Conservation (phyloP, 2,329 filamentous ascomycete genomes). For the Aspergillus ochraceus region DNA sequence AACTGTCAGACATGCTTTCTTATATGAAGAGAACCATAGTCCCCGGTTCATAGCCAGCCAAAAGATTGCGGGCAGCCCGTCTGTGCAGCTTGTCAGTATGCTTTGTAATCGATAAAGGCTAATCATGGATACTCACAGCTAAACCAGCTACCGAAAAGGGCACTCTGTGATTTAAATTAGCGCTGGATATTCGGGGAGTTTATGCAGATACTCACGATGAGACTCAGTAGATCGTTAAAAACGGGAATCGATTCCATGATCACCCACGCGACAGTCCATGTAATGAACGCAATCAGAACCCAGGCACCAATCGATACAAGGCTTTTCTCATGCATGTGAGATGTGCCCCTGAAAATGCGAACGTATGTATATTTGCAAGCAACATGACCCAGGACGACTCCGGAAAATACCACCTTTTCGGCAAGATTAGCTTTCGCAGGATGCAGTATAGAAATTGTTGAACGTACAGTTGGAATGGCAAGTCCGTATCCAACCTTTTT, state of each 20-base stretch:
- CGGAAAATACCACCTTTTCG: constrained; percentile 61
- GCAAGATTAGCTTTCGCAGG: not conserved
- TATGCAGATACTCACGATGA: not conserved
- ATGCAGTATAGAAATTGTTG: not conserved
- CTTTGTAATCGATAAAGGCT: not conserved
- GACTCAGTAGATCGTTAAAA: not conserved
- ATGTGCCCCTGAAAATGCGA: not conserved
- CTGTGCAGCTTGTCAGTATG: not conserved
- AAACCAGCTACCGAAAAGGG: not conserved
- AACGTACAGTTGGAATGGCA: constrained; percentile 60
- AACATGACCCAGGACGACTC: constrained; percentile 68
- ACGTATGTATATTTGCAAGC: constrained; percentile 63
- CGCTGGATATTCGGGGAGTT: not conserved
- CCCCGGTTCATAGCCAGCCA: not conserved
- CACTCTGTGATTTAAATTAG: not conserved
- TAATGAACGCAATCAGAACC: not conserved
- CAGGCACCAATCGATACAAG: not conserved
- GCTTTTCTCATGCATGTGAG: not conserved
- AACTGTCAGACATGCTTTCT: not conserved
- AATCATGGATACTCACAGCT: not conserved
- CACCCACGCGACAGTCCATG: not conserved
- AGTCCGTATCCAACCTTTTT: constrained; percentile 67
- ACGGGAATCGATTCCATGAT: not conserved
- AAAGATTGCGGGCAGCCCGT: not conserved
- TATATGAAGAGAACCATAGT: not conserved